Evolutionary conservation across 805 yeast genomes (phyloP), one percentile per base, ranked within the genome.

Genomic region (Suhomyces xylopsoci): DNA sequence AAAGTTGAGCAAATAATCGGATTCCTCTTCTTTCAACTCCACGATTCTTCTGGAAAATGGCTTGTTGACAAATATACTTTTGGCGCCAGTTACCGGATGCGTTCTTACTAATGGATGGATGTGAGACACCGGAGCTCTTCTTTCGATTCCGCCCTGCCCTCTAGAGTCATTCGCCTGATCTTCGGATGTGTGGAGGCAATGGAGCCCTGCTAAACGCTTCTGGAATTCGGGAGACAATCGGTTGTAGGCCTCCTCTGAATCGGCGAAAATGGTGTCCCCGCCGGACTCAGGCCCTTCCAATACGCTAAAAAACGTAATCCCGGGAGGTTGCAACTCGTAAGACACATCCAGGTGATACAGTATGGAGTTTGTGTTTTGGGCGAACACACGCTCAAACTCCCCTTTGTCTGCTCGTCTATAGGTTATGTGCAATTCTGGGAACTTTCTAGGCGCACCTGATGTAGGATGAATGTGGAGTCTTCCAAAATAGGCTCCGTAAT

Each of bases 221-320:
- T 83, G 78, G 73, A 87, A 80, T 26, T 73, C 79, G 22, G 88
- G 87, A 1, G 92, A 86, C 50, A 88, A 75, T 61, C 92, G 73
- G 53, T 84, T 80, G 67, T 84, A 88, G 9, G 90, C 90, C 65
- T 85, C 90, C 36, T 76, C 74, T 25, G 83, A 76, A 62, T 86
- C 89, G n/a, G 88, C 81, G 63, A 86, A 88, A 47, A 86, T 71
- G n/a, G 90, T 88, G 66, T 88, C 94, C 55, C 94, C 94, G 50
- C 93, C 91, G 42, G 82, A 66, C 20, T 78, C 81, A 15, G 76
- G 78, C 8, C 74, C 77, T 52, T 85, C 87, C 47, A 86, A 71
- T 52, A 85, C 82, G 17, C 82, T 75, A 62, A 88, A 83, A 55
- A 85, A 79, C 0, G 96, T 87, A 52, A 80, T 73, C 14, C 87